A percentile compares a stretch with the other conserved stretches of the same genome.
Conservation (phyloP, 2,329 filamentous ascomycete genomes). For the Aspergillus thermomutatus region DNA sequence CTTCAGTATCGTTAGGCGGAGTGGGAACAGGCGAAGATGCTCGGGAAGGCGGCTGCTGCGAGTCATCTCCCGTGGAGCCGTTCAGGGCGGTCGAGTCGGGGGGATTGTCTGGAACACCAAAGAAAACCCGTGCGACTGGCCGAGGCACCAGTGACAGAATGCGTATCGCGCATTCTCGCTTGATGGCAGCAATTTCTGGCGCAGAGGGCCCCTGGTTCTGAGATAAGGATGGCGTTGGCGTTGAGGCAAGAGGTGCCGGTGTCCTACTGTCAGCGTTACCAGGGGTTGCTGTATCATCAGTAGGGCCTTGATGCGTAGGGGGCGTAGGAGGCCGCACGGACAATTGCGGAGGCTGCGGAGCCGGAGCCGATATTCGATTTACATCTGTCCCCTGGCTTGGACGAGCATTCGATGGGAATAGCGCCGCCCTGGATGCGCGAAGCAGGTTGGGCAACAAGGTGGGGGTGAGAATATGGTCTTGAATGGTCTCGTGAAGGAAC, state of each 20-base stretch:
- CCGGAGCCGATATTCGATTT: slow-evolving; percentile 16
- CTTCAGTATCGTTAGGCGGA: slow-evolving; percentile 26
- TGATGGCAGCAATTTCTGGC: slow-evolving; percentile 38
- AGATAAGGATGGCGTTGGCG: slow-evolving; percentile 14
- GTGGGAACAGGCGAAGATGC: slow-evolving; percentile 9
- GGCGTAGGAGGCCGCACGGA: slow-evolving; percentile 20
- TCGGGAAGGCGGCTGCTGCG: not conserved
- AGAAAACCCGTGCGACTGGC: slow-evolving; percentile 44
- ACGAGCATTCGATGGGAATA: slow-evolving; percentile 83
- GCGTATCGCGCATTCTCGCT: slow-evolving; percentile 42
- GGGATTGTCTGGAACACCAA: slow-evolving; percentile 31
- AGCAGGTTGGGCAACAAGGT: slow-evolving; percentile 61
- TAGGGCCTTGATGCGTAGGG: slow-evolving; percentile 11
- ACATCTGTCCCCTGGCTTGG: slow-evolving; percentile 45
- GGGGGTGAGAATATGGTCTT: slow-evolving; percentile 63
- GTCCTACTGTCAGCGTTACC: slow-evolving; percentile 20
- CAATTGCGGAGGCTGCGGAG: slow-evolving; percentile 10
- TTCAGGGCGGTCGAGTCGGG: not conserved
- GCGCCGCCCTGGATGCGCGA: slow-evolving; percentile 63
- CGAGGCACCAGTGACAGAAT: slow-evolving; percentile 43
- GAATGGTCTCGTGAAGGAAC: slow-evolving; percentile 45
- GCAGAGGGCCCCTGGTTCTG: slow-evolving; percentile 20
- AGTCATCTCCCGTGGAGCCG: not conserved
- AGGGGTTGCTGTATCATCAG: slow-evolving; percentile 15
- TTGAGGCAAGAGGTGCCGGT: slow-evolving; percentile 9